Conservation (phyloP, 257 asterid species). For the Nicotiana obtusifolia region DNA sequence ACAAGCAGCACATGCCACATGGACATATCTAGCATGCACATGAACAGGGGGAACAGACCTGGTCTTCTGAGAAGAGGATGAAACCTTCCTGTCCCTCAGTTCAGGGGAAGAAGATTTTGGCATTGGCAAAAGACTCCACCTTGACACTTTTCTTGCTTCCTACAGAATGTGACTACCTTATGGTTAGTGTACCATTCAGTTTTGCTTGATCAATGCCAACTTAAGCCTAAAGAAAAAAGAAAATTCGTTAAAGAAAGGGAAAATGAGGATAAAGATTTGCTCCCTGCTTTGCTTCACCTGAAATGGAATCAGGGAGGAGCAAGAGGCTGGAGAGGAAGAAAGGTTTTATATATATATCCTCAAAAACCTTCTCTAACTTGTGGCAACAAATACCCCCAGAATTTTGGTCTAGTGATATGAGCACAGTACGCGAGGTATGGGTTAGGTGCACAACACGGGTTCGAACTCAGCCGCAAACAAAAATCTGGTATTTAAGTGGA, state of each 20-base stretch:
- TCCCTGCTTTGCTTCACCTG: background rate
- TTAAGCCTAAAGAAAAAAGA: constrained; percentile 3
- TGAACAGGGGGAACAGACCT: constrained; percentile 33
- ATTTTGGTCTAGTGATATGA: too few relatives aligned
- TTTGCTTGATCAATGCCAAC: constrained; percentile 3
- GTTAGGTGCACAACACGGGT: too few relatives aligned
- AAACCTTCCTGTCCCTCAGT: constrained; percentile 27
- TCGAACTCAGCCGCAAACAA: too few relatives aligned
- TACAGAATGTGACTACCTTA: constrained; percentile 25
- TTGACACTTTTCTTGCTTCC: constrained; percentile 31
- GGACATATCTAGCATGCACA: background rate
- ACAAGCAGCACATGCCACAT: background rate
- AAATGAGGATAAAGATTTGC: background rate
- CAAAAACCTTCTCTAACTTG: background rate
- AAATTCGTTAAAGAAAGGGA: background rate
- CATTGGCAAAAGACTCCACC: constrained; percentile 50
- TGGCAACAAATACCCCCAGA: background rate
- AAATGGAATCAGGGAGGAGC: background rate
- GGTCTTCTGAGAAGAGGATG: constrained; percentile 35
- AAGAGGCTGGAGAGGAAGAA: background rate
- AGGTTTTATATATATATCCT: background rate
- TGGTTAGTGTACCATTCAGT: background rate
- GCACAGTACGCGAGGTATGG: too few relatives aligned
- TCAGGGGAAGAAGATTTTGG: constrained; percentile 45
- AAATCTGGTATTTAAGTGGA: too few relatives aligned